Percentiles rank a stretch among this genome's conserved stretches.
These are phyloP conservation scores for Lyophyllum atratum DNA, from an alignment of 768 basidiomycete genomes.

Conservation along the genomic window DNA sequence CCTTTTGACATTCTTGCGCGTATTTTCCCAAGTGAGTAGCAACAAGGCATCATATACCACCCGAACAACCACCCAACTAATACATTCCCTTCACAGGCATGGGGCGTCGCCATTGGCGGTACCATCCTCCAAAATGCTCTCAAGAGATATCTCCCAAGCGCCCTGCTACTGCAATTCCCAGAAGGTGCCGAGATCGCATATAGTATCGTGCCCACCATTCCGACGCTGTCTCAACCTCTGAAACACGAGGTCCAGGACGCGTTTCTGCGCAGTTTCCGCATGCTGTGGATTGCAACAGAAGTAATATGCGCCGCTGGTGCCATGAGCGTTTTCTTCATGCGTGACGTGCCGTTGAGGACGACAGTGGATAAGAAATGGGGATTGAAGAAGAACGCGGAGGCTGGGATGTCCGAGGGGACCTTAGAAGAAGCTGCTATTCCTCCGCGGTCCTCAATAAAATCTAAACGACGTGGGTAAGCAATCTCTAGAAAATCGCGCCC, in stretches of 20 bases:
- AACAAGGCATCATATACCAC: not conserved
- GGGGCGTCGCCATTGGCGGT: constrained; percentile 54
- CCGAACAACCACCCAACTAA: not conserved
- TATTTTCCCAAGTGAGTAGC: constrained; percentile 31
- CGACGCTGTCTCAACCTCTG: constrained; percentile 29
- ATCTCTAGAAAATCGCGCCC: too few relatives aligned
- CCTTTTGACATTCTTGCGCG: constrained; percentile 39
- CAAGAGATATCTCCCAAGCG: constrained; percentile 37
- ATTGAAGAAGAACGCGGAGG: not conserved
- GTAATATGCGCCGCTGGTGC: constrained; percentile 8
- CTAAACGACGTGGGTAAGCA: too few relatives aligned
- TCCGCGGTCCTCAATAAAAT: too few relatives aligned
- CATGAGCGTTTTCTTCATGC: constrained; percentile 4
- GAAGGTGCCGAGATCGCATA: constrained; percentile 44
- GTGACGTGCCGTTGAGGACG: constrained; percentile 5
- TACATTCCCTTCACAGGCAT: constrained; percentile 30
- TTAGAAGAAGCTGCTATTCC: too few relatives aligned
- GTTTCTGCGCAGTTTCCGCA: constrained; percentile 14
- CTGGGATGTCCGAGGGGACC: not conserved
- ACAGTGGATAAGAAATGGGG: constrained; percentile 12
- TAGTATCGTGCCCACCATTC: constrained; percentile 44
- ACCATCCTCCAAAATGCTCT: constrained; percentile 56
- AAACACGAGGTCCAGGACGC: constrained; percentile 14
- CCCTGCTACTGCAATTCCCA: constrained; percentile 35
- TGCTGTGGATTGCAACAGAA: constrained; percentile 15